These are phyloP conservation scores for Ganoderma leucocontextum DNA, from an alignment of 1,284 basidiomycete genomes.

Conservation along the genomic window DNA sequence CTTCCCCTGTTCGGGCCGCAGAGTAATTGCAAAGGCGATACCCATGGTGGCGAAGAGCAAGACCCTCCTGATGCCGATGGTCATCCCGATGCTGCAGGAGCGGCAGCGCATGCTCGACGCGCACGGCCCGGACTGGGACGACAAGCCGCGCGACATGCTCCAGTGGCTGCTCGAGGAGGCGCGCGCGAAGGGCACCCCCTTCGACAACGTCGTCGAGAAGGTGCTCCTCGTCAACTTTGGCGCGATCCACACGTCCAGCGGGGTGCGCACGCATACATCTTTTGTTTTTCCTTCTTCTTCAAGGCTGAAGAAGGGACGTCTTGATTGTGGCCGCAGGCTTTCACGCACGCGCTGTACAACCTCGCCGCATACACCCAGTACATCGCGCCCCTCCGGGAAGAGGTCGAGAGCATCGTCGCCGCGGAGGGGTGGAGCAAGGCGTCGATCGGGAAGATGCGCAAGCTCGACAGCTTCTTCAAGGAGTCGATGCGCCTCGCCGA, in stretches of 20 bases:
- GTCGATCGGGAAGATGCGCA: constrained; percentile 36
- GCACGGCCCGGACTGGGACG: constrained; percentile 48
- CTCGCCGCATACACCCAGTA: constrained; percentile 35
- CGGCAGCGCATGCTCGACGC: constrained; percentile 45
- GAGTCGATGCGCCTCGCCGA: constrained; percentile 34
- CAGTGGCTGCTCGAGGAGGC: constrained; percentile 38
- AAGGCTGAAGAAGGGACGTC: background rate
- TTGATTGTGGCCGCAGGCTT: constrained; percentile 23
- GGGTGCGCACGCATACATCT: constrained; percentile 19
- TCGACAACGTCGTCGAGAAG: constrained; percentile 31
- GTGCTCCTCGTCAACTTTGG: constrained; percentile 36
- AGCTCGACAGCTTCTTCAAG: constrained; percentile 40
- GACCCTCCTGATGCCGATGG: constrained; percentile 24
- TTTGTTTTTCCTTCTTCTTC: background rate
- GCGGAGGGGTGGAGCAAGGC: constrained; percentile 35
- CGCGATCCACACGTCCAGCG: constrained; percentile 36
- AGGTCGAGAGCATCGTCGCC: constrained; percentile 30
- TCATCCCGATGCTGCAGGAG: constrained; percentile 48
- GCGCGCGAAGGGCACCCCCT: constrained; percentile 27
- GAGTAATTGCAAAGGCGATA: constrained; percentile 20
- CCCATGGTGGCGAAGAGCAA: constrained; percentile 30
- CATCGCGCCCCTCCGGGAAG: constrained; percentile 35
- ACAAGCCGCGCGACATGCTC: constrained; percentile 44
- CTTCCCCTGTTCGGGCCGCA: background rate
- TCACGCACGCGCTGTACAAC: constrained; percentile 39